Evolutionary conservation across 495 filamentous ascomycete genomes (phyloP), one percentile per base, ranked within the genome.

Genomic region (Paragyromitra xinjiangensis): DNA sequence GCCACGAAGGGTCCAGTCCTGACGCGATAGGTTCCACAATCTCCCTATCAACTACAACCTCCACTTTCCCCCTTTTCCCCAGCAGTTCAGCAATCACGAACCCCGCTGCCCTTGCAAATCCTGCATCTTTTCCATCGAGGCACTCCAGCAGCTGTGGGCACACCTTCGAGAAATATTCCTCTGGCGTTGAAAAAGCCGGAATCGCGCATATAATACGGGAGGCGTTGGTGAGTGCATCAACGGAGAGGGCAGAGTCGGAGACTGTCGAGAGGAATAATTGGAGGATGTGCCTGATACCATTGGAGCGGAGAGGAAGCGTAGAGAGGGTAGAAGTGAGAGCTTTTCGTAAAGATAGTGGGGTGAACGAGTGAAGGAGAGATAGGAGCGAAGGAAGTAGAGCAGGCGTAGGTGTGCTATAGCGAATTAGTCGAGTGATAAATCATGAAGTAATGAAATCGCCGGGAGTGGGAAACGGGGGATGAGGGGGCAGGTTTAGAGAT

Each of bases 21-120:
- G 84, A 80, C 51, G 89, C 84, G 22, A 90, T 78, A 0, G 88
- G 87, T 56, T 85, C 82, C 5, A 88, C 83, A 56, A 91, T 88
- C 12, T 89, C 85, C 1, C 82, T 86, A 83, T 90, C 88, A 0
- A 89, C 87, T 39, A 87, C 82, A 0, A 84, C 85, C 5, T 87
- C 86, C 24, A 87, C 84, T 16, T 86, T 86, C 0, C 90, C 90
- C 64, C 85, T 86, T 69, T 87, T 87, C 0, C 85, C 85, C n/a
- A 91, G 81, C 26, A 91, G 85, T 11, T 89, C 88, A 64, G 86
- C 88, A 56, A 90, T 86, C 24, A 88, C 85, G 70, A 89, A 90
- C 0, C 87, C 88, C 5, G 88, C 87, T 9, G 88, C 87, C 65
- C 84, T 86, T 62, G 80, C 84, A 63, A 91, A 74, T 66, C 88